phyloP scores from a whole-genome alignment of 2,329 filamentous ascomycete genomes.

The Elsinoe australis region DNA sequence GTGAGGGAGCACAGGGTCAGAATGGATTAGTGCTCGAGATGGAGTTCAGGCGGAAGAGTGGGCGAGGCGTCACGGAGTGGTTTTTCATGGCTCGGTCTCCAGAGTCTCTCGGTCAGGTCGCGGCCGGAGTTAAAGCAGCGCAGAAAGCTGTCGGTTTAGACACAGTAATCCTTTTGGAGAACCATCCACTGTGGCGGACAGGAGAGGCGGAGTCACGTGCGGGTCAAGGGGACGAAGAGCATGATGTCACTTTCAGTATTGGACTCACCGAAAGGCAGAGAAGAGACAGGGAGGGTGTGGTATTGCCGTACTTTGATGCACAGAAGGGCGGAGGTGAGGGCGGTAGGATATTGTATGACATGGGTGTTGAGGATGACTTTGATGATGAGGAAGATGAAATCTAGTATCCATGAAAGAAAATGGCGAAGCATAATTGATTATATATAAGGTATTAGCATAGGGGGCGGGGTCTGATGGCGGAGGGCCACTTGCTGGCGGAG shows the following conservation, averaged over 20 bases:
- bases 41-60: constrained; percentile 78
- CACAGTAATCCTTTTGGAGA: constrained; percentile 57
- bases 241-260: constrained; percentile 70
- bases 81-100: constrained; percentile 45
- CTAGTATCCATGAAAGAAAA: too few species aligned
- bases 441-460: background rate
- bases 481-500: constrained; percentile 4
- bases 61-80: constrained; percentile 65
- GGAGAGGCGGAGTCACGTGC: constrained; percentile 33
- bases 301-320: constrained; percentile 93
- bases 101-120: background rate
- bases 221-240: constrained; percentile 43
- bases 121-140: background rate
- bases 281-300: constrained; percentile 75
- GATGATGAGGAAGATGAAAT: constrained; percentile 95
- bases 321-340: constrained; percentile 78
- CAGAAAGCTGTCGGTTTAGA: constrained; percentile 23
- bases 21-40: constrained; percentile 67
- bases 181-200: constrained; percentile 62
- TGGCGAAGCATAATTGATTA: constrained; percentile 41
- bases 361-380: constrained; percentile 91
- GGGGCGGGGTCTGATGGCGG: too few species aligned
- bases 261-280: constrained; percentile 86
- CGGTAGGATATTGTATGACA: constrained; percentile 90
- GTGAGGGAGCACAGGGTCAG: constrained; percentile 48